Evolutionary conservation across 495 filamentous ascomycete species (phyloP).

Genomic region (Penicillium goetzii): DNA sequence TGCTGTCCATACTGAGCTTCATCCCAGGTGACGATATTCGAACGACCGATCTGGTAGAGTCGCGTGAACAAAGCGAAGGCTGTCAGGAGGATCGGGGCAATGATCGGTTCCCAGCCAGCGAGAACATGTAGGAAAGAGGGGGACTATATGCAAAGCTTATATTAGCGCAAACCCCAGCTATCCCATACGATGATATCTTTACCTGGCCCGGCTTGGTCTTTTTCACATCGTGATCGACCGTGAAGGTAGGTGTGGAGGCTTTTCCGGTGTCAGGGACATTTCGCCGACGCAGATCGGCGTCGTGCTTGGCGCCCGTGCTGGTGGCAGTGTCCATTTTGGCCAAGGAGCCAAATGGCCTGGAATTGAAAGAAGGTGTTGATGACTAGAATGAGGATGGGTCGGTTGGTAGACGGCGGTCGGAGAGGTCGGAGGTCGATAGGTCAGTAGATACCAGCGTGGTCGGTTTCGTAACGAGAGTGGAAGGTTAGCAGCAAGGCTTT

Average conservation of each 20-base stretch:
- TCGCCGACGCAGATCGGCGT: slow-evolving; percentile 73
- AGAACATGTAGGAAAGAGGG: slow-evolving; percentile 62
- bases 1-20: slow-evolving; percentile 79
- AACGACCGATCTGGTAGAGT: slow-evolving; percentile 92
- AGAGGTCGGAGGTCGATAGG: slow-evolving; percentile 4
- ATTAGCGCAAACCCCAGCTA: neutral
- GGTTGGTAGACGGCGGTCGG: slow-evolving; percentile 1
- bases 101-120: slow-evolving; percentile 80
- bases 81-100: slow-evolving; percentile 89
- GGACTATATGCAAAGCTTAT: slow-evolving; percentile 30
- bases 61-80: slow-evolving; percentile 89
- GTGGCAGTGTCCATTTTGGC: slow-evolving; percentile 42
- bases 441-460: slow-evolving; percentile 9
- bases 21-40: slow-evolving; percentile 97
- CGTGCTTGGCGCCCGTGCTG: slow-evolving; percentile 68
- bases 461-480: slow-evolving; percentile 9
- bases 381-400: slow-evolving; percentile 5
- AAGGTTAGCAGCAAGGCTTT: slow-evolving; percentile 17
- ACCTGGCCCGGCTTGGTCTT: slow-evolving; percentile 55
- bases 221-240: slow-evolving; percentile 61
- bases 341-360: slow-evolving; percentile 27
- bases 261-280: slow-evolving; percentile 62
- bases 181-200: slow-evolving; percentile 5
- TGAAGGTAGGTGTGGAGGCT: slow-evolving; percentile 36
- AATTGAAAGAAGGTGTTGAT: slow-evolving; percentile 9